These are phyloP conservation scores for Talaromyces sp. DNA, from an alignment of 2,329 filamentous ascomycete genomes.

Conservation along the genomic window DNA sequence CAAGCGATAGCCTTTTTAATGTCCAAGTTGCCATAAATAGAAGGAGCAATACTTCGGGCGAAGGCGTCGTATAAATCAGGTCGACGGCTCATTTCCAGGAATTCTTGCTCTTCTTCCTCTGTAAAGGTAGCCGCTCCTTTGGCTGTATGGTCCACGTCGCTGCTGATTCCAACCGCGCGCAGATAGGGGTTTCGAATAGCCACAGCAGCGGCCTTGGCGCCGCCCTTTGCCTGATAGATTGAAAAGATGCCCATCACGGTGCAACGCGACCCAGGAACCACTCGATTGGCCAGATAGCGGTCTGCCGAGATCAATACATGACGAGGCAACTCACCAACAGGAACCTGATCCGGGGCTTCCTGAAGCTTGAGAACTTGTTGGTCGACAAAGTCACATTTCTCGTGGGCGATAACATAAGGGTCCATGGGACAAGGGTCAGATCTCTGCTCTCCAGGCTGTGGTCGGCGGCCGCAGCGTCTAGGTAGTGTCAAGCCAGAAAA, in stretches of 20 bases:
- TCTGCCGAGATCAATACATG: conserved; percentile 97
- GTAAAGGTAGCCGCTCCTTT: conserved; percentile 81
- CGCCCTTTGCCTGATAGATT: conserved; percentile 90
- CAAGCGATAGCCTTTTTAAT: conserved; percentile 98
- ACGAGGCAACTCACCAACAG: conserved; percentile 88
- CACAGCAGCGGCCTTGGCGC: conserved; percentile 77
- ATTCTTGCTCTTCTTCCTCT: conserved; percentile 96
- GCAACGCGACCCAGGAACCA: conserved; percentile 90
- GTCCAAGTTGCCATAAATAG: conserved; percentile 91
- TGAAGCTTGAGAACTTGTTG: conserved; percentile 98
- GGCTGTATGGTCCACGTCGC: conserved; percentile 80
- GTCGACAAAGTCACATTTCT: conserved; percentile 90
- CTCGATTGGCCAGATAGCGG: conserved; percentile 87
- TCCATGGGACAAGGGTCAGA: conserved; percentile 80
- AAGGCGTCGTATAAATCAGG: conserved; percentile 91
- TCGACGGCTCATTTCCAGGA: conserved; percentile 80
- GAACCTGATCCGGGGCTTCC: conserved; percentile 94
- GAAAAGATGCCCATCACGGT: conserved; percentile 97
- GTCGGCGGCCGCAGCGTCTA: conserved; percentile 64
- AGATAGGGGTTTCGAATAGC: conserved; percentile 95
- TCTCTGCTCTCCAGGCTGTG: conserved; percentile 57
- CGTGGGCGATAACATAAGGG: conserved; percentile 92
- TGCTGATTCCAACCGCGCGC: conserved; percentile 85
- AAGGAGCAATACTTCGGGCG: conserved; percentile 88
- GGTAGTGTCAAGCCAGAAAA: conserved; percentile 85